Evolutionary conservation across 176 grass and related monocot species (phyloP).

Genomic region (Urochloa ruziziensis): DNA sequence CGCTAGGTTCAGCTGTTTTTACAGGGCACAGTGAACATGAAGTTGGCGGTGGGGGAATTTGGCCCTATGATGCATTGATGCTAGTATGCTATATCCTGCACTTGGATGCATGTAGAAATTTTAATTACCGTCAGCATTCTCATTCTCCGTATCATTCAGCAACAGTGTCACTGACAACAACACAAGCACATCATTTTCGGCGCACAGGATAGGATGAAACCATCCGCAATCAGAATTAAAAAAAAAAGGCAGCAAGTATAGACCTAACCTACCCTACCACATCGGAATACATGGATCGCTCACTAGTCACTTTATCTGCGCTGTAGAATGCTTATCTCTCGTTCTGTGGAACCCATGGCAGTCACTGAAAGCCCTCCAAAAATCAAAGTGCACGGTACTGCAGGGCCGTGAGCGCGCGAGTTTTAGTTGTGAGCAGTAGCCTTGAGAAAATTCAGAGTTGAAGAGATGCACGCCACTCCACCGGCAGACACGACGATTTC

Average conservation of each 20-base stretch:
- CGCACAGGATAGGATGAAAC: neutral
- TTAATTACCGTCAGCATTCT: slow-evolving; percentile 12
- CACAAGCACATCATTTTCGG: slow-evolving; percentile 30
- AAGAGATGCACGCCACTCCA: neutral
- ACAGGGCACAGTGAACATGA: neutral
- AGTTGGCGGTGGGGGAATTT: too few relatives aligned
- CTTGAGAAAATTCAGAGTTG: slow-evolving; percentile 1
- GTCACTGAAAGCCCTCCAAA: slow-evolving; percentile 17
- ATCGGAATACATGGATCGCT: slow-evolving; percentile 16
- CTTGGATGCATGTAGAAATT: neutral
- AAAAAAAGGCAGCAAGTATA: neutral
- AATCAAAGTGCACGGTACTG: neutral
- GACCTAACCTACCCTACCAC: slow-evolving; percentile 28
- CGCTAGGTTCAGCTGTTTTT: neutral
- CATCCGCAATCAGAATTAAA: slow-evolving; percentile 7
- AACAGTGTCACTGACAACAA: slow-evolving; percentile 15
- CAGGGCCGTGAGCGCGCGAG: neutral
- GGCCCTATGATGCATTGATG: neutral
- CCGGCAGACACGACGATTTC: slow-evolving; percentile 7
- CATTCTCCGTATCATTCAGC: neutral
- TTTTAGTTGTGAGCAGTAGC: slow-evolving; percentile 12
- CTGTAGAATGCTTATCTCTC: neutral
- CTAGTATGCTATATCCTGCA: neutral
- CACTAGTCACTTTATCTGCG: neutral
- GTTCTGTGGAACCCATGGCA: neutral